Evolutionary conservation across 176 grass and related monocot species (phyloP), one percentile per base, ranked within the genome.

Genomic region (Lolium perenne): DNA sequence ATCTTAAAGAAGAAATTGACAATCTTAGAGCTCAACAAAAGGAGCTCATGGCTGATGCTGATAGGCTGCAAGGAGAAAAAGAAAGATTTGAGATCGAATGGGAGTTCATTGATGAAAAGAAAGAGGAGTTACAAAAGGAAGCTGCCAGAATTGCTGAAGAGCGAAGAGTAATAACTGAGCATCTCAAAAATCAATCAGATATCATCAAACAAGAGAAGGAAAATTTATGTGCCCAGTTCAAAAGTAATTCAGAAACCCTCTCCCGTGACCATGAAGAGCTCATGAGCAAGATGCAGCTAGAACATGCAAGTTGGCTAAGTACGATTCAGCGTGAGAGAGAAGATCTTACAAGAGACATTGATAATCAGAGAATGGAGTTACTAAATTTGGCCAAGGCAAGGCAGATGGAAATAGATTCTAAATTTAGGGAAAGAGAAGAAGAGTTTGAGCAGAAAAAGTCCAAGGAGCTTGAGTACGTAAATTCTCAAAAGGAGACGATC

Each of bases 1-100:
- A 99, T 84, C 91, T 99, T 69, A 96, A 96, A 89, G 90, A 92
- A 67, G 97, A 99, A 89, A 99, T 99, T 62, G 97, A 99, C 66
- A 94, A 77, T 77, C 81, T 99, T 43, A 90, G 97, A 91, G 88
- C 92, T n/a, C 92, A 99, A 62, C 92, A 92, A 29, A 60, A 84
- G 66, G 94, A 89, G 25, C 87, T 99, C 55, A 64, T 90, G 60
- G 70, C 63, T 84, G 97, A 96, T 86, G 87, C 92, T 48, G 97
- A 99, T 73, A 91, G 82, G 76, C 80, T 99, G 45, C 92, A 91
- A 86, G 80, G 88, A 76, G 97, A 99, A 87, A 99, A 96, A 48
- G 94, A 99, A 87, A 90, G 89, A 48, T 99, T 99, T 86, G 97
- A 99, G 71, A 88, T 89, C 85, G 94, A 99, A 79, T 99, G 97